Evolutionary conservation across 2,329 filamentous ascomycete genomes (phyloP).

Genomic region (Cordyceps farinosa): DNA sequence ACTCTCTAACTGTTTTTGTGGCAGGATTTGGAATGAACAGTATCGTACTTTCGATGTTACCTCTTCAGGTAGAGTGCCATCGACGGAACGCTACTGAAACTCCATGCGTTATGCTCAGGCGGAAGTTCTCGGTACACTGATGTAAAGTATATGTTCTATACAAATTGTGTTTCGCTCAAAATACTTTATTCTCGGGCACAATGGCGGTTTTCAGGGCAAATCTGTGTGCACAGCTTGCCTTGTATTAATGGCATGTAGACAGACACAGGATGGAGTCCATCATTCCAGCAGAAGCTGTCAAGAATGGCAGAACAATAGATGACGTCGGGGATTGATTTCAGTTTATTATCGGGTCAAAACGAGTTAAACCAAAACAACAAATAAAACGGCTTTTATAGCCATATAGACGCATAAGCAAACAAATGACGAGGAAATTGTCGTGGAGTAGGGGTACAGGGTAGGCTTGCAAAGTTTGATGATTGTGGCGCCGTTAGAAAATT

Average conservation of each 20-base stretch:
- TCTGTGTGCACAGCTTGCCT: too few species aligned
- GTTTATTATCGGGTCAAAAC: not conserved
- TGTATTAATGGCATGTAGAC: too few species aligned
- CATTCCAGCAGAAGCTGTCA: too few species aligned
- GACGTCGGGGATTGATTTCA: not conserved
- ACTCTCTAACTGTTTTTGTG: not conserved
- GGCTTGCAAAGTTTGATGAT: not conserved
- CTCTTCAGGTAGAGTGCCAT: not conserved
- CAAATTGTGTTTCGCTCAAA: too few species aligned
- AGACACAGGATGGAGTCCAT: too few species aligned
- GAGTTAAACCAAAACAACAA: not conserved
- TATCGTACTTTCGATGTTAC: not conserved
- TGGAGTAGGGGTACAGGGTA: not conserved
- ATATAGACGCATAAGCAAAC: not conserved
- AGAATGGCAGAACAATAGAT: not conserved
- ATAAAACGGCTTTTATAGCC: not conserved
- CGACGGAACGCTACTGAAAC: slow-evolving; percentile 8
- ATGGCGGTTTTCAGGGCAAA: too few species aligned
- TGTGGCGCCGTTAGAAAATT: not conserved
- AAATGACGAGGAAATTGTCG: not conserved
- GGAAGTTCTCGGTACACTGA: not conserved
- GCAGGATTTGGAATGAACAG: not conserved
- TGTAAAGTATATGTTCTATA: not conserved
- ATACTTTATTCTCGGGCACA: too few species aligned
- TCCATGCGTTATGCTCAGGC: not conserved